Evolutionary conservation across 2,329 filamentous ascomycete genomes (phyloP), one percentile per base, ranked within the genome.

Genomic region (Colletotrichum sansevieriae): DNA sequence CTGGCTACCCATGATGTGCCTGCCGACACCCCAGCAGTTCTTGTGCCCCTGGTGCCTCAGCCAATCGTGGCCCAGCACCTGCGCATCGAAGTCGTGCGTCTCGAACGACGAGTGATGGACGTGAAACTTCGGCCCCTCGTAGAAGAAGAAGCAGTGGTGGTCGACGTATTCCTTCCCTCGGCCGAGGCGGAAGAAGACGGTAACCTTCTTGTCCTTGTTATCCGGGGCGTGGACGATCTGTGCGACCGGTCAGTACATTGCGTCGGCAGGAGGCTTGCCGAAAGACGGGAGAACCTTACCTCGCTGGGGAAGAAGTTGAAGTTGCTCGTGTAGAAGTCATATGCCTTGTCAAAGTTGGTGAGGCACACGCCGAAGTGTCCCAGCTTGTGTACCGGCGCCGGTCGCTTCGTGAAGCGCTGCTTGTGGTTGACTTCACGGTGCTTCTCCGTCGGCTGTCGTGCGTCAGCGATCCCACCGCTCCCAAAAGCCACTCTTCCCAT

Each of bases 21-120:
- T 79, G 0, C 91, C 91, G 0, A 93, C 87, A 2, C 91, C 91
- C 91, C 91, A 93, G 70, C 89, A 89, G 72, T 84, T 86, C 73
- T 83, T 84, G 75, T 91, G 91, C 1, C 87, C 87, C 76, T 89
- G 87, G 70, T 87, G 80, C 2, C 82, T 82, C 70, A 93, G 79
- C 88, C 89, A 92, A 73, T 91, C 85, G 78, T 93, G 91, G 1
- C 91, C 91, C 3, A 93, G 80, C 37, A 88, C 83, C 80, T 93
- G 91, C 4, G 88, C 87, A 75, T 93, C 91, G 73, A 91, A 91
- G 76, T 93, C 90, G 73, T 91, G 87, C 4, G 91, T 90, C 78
- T 93, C 91, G 72, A 90, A 93, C 2, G 84, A 88, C 18, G 86
- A 87, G 78, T 93, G 91, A 75, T 93, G 90, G 2, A 92, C 85